Base-by-base conservation (phyloP, 805 yeast genomes). In the Cyberlindnera xylosilytica region DNA sequence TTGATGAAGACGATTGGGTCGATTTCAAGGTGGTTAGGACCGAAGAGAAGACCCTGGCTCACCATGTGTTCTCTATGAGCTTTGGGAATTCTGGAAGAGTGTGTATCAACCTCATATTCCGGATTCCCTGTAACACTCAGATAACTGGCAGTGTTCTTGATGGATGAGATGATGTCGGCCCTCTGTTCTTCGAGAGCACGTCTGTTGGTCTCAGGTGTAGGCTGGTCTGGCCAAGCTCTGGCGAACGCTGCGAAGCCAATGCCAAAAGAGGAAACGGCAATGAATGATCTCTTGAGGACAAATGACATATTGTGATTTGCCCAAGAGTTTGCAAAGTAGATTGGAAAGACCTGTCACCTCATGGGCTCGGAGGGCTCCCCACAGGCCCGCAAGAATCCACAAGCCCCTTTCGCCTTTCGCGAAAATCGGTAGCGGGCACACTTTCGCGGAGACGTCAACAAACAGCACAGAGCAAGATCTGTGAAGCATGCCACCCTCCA, bases 1-100 rank as follows among this genome's bases (percentile, higher is more conserved):
- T 84, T 71, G 33, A 70, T 54, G 56, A 85, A 82, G 11, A 82
- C 70, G 16, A 87, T 62, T 0, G 96, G 96, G 54, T 87, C 95
- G 20, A 86, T 76, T 42, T 83, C 87, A 48, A 86, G 65, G 46
- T 79, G 74, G 15, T 78, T 73, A 2, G 78, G 76, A 0, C 95
- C 90, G 50, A 76, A 78, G 38, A 88, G 64, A 8, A 86, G 61
- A 1, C 95, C 95, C 38, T 80, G 77, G 0, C 84, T 80, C 9
- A 84, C 87, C 61, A 83, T 84, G 56, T 82, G 76, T 2, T 58
- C 54, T 29, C 72, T 73, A 54, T 83, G 88, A 7, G 78, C 78
- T 34, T 61, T 67, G 0, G 89, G 88, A 31, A 83, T 66, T 20
- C 67, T 53, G 16, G 72, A 65, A 2, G 78, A 72, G 20, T 70